These are phyloP conservation scores for Chrysoporthe austroafricana DNA, from an alignment of 2,329 filamentous ascomycete species.

Conservation along the genomic window DNA sequence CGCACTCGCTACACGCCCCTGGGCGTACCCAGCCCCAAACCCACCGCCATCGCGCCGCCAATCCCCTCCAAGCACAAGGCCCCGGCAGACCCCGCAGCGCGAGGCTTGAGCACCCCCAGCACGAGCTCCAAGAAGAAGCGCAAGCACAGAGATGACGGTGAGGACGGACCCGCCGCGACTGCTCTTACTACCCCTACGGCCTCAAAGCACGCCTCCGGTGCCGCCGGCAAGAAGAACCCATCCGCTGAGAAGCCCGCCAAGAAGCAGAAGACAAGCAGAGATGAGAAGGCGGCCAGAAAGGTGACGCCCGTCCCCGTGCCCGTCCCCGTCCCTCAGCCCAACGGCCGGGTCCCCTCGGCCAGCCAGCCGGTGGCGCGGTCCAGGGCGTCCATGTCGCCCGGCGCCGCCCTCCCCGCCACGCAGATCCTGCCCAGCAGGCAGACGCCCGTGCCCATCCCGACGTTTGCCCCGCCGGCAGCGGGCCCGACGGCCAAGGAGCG, in stretches of 20 bases:
- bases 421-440: constrained; percentile 16
- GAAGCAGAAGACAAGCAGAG: constrained; percentile 27
- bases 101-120: constrained; percentile 23
- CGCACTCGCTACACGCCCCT: constrained; percentile 70
- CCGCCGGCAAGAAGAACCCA: constrained; percentile 24
- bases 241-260: constrained; percentile 28
- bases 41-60: constrained; percentile 23
- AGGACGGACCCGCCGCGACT: constrained; percentile 26
- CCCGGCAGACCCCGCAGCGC: constrained; percentile 20
- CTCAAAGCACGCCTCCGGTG: constrained; percentile 21
- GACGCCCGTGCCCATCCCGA: constrained; percentile 23
- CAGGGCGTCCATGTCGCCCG: constrained; percentile 19
- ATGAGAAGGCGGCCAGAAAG: constrained; percentile 13
- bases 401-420: constrained; percentile 20
- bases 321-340: constrained; percentile 20
- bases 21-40: constrained; percentile 49
- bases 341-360: constrained; percentile 26
- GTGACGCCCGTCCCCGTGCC: constrained; percentile 29
- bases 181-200: constrained; percentile 16
- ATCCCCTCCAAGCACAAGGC: constrained; percentile 16
- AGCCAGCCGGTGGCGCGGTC: constrained; percentile 5
- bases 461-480: background rate
- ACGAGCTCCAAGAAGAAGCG: constrained; percentile 43
- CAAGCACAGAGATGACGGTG: constrained; percentile 41
- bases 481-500: constrained; percentile 20